Evolutionary conservation across 148 eudicot species (phyloP).

Genomic region (Chenopodium berlandieri): DNA sequence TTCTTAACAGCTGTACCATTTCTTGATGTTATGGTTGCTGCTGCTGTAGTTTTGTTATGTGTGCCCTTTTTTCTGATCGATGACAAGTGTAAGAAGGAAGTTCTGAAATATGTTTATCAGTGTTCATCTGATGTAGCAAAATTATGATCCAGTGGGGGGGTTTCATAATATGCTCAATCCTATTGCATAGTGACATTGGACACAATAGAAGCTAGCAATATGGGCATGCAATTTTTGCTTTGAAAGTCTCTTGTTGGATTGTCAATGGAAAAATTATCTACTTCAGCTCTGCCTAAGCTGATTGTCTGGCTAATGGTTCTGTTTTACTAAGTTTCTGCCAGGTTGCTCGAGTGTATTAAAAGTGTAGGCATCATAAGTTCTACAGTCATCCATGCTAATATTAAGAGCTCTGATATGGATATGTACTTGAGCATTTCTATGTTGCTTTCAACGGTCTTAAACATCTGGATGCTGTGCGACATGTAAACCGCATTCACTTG

Average conservation of each 20-base stretch:
- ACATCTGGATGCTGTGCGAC: slow-evolving; percentile 91
- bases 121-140: not conserved
- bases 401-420: slow-evolving; percentile 75
- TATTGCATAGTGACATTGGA: slow-evolving; percentile 86
- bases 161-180: not conserved
- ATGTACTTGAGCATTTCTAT: slow-evolving; percentile 81
- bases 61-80: not conserved
- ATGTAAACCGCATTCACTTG: slow-evolving; percentile 92
- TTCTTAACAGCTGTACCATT: not conserved
- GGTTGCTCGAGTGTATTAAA: slow-evolving; percentile 86
- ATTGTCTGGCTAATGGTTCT: not conserved
- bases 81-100: not conserved
- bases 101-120: not conserved
- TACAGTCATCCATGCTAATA: slow-evolving; percentile 87
- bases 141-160: not conserved
- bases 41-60: not conserved
- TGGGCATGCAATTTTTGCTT: slow-evolving; percentile 89
- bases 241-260: slow-evolving; percentile 85
- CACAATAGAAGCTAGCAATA: slow-evolving; percentile 96
- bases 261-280: slow-evolving; percentile 88
- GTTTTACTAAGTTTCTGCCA: slow-evolving; percentile 19
- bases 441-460: slow-evolving; percentile 92
- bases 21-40: not conserved
- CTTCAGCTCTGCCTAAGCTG: slow-evolving; percentile 6
- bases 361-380: slow-evolving; percentile 77